phyloP scores from a whole-genome alignment of 1,284 basidiomycete species.

The Ganoderma leucocontextum region DNA sequence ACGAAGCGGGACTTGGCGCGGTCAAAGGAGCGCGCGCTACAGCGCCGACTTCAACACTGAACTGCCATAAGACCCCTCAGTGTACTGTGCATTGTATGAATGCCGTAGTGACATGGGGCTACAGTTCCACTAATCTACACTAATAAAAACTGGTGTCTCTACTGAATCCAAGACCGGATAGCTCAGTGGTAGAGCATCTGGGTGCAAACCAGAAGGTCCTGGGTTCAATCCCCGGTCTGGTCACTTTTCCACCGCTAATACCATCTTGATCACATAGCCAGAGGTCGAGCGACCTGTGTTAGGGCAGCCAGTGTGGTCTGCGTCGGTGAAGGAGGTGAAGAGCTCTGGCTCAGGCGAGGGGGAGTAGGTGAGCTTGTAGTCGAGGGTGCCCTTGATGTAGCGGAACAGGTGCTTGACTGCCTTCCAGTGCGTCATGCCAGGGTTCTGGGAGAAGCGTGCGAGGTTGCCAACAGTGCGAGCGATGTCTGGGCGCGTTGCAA shows the following conservation, averaged over 20 bases:
- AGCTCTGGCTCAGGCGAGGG: not conserved
- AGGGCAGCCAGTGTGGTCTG: conserved; percentile 16
- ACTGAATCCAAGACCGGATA: too few relatives aligned
- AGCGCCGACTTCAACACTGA: not conserved
- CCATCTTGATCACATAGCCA: conserved; percentile 25
- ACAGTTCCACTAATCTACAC: too few relatives aligned
- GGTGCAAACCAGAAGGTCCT: too few relatives aligned
- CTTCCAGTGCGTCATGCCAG: conserved; percentile 33
- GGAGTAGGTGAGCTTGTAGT: conserved; percentile 10
- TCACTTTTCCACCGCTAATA: too few relatives aligned
- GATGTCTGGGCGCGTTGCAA: conserved; percentile 24
- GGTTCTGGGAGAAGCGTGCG: conserved; percentile 18
- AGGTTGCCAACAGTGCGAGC: conserved; percentile 19
- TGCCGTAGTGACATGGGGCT: too few relatives aligned
- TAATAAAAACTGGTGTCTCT: too few relatives aligned
- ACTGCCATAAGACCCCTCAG: too few relatives aligned
- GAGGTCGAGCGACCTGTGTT: conserved; percentile 17
- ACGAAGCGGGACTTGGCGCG: too few relatives aligned
- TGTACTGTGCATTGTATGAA: too few relatives aligned
- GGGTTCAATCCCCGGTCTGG: too few relatives aligned
- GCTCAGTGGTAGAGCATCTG: too few relatives aligned
- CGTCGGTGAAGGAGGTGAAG: not conserved
- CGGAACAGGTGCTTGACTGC: conserved; percentile 32
- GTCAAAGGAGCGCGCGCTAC: not conserved
- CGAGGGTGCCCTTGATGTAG: conserved; percentile 33